Evolutionary conservation across 768 basidiomycete species (phyloP).

Genomic region (Termitomyces sp.): DNA sequence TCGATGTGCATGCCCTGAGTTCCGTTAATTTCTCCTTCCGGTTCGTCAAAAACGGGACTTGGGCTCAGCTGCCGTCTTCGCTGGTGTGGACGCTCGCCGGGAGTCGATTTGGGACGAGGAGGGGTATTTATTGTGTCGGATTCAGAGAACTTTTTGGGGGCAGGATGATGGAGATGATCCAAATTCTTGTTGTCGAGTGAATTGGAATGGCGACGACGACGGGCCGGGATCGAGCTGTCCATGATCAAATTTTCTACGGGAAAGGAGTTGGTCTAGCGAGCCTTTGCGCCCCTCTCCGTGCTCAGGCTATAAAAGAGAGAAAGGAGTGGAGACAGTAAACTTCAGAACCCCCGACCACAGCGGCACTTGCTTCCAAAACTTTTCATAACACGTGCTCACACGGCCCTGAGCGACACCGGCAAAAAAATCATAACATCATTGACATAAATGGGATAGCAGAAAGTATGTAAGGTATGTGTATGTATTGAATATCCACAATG

Average conservation of each 20-base stretch:
- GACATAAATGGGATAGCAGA: constrained; percentile 1
- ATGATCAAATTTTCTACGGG: constrained; percentile 4
- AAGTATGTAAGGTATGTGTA: constrained; percentile 8
- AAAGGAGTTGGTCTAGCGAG: not conserved
- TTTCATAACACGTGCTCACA: constrained; percentile 11
- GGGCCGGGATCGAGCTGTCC: constrained; percentile 29
- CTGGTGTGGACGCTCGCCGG: constrained; percentile 52
- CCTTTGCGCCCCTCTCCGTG: not conserved
- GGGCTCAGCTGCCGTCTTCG: constrained; percentile 43
- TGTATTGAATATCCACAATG: constrained; percentile 1
- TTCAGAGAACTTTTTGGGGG: constrained; percentile 17
- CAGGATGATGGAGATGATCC: constrained; percentile 21
- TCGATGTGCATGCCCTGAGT: constrained; percentile 26
- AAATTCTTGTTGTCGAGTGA: constrained; percentile 31
- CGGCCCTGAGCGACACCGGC: not conserved
- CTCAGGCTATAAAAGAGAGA: not conserved
- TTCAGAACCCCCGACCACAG: not conserved
- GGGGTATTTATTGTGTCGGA: constrained; percentile 37
- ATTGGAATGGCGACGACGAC: constrained; percentile 63
- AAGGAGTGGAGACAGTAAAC: not conserved
- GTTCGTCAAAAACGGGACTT: constrained; percentile 25
- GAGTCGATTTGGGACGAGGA: constrained; percentile 72
- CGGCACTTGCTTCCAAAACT: constrained; percentile 3
- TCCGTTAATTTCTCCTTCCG: constrained; percentile 24
- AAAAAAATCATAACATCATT: constrained; percentile 6